Conservation (phyloP, 805 yeast genomes). For the Hanseniaspora guilliermondii region DNA sequence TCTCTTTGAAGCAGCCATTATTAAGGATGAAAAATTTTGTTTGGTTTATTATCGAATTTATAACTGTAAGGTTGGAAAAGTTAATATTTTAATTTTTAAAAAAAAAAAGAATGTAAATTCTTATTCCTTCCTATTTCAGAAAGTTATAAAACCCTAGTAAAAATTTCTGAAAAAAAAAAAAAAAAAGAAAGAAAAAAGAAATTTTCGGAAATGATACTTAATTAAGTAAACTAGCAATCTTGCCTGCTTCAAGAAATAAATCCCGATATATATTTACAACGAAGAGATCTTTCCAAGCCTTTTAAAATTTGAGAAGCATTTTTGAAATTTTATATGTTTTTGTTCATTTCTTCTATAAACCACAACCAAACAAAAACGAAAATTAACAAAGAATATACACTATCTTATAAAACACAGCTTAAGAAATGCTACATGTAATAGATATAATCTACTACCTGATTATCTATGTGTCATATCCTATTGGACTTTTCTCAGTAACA, state of each 20-base stretch:
- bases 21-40: background rate
- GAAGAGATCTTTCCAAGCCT: background rate
- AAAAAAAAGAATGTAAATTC: background rate
- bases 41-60: background rate
- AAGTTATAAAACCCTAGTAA: too few relatives aligned
- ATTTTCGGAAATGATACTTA: background rate
- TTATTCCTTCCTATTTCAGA: too few relatives aligned
- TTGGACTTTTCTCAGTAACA: background rate
- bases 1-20: constrained; percentile 4
- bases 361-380: too few relatives aligned
- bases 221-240: background rate
- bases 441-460: background rate
- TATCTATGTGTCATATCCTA: constrained; percentile 2
- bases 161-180: background rate
- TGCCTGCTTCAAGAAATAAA: background rate
- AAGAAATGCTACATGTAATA: background rate
- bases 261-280: background rate
- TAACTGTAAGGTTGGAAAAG: too few relatives aligned
- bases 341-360: too few relatives aligned
- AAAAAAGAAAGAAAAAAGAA: background rate
- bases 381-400: too few relatives aligned
- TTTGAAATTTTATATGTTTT: too few relatives aligned
- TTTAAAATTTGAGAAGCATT: background rate
- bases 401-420: background rate
- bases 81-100: background rate